Evolutionary conservation across 495 filamentous ascomycete genomes (phyloP).

Genomic region (Echria macrotheca): DNA sequence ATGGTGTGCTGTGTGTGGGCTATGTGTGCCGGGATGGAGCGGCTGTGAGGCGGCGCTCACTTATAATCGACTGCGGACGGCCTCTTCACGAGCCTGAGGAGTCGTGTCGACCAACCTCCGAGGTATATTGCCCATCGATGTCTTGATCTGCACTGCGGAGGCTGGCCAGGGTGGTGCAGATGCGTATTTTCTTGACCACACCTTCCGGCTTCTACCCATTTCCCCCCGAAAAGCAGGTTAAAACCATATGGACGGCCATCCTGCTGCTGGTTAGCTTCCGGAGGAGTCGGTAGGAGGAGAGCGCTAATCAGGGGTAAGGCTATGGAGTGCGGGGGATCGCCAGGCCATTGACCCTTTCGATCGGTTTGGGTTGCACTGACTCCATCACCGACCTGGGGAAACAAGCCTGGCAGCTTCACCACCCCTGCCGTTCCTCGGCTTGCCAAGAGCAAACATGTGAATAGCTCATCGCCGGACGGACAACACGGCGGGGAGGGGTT

Average conservation of each 20-base stretch:
- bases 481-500: too few relatives aligned
- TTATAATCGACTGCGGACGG: neutral
- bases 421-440: neutral
- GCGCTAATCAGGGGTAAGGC: conserved; percentile 3
- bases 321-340: neutral
- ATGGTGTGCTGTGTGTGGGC: neutral
- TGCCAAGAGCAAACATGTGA: neutral
- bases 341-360: neutral
- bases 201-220: too few relatives aligned
- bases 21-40: too few relatives aligned
- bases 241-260: too few relatives aligned
- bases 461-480: too few relatives aligned
- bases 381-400: neutral
- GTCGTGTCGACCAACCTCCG: conserved; percentile 4
- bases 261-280: too few relatives aligned
- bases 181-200: too few relatives aligned
- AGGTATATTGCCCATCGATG: too few relatives aligned
- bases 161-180: too few relatives aligned
- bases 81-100: conserved; percentile 10
- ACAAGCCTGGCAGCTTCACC: neutral
- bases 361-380: neutral
- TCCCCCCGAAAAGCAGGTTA: too few relatives aligned
- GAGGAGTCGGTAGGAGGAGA: too few relatives aligned
- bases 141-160: too few relatives aligned
- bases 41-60: neutral